Evolutionary conservation across 139 green algal genomes (phyloP), one percentile per base, ranked within the genome.

Genomic region (Chlorella sp.): DNA sequence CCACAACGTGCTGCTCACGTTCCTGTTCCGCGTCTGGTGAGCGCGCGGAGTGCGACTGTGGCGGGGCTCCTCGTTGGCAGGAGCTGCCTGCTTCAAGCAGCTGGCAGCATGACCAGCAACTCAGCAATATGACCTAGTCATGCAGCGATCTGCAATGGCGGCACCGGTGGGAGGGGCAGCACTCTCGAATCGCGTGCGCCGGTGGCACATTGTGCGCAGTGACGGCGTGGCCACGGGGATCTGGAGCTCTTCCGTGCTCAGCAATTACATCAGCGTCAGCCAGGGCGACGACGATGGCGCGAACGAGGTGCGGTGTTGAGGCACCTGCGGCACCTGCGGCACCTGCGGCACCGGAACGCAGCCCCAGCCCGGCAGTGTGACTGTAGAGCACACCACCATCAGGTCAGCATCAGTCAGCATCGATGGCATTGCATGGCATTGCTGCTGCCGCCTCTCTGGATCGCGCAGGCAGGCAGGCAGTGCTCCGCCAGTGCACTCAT

Each of bases 171-270:
- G 20, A n/a, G 29, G n/a, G 36, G 30, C 30, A 17, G 5, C 3
- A 5, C 5, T 35, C 30, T 35, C 62, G 17, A 49, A 3, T 5
- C 62, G 29, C 62, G 23, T 3, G 31, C 62, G 36, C 29, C 17
- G 5, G 62, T 26, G 31, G 31, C 31, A 35, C 23, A 26, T 68
- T 29, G 4, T 23, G n/a, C 27, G 35, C 65, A 71, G 69, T 23
- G 74, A 80, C 27, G 78, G 78, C 35, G 31, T 83, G 2, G 78
- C 78, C 2, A 80, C 74, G 3, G 78, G 78, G 32, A 73, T 83
- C 14, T 83, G 78, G 78, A 31, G 49, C 24, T 67, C 31, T 17
- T 60, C n/a, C 23, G 73, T 83, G 17, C 66, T 83, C 0, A 73
- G 49, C 42, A 83, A 74, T 4, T 83, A 78, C 60, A 75, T 83